Percentiles rank a stretch among this genome's conserved stretches.
These are phyloP conservation scores for Drechmeria coniospora DNA, from an alignment of 2,329 filamentous ascomycete species.

Conservation along the genomic window DNA sequence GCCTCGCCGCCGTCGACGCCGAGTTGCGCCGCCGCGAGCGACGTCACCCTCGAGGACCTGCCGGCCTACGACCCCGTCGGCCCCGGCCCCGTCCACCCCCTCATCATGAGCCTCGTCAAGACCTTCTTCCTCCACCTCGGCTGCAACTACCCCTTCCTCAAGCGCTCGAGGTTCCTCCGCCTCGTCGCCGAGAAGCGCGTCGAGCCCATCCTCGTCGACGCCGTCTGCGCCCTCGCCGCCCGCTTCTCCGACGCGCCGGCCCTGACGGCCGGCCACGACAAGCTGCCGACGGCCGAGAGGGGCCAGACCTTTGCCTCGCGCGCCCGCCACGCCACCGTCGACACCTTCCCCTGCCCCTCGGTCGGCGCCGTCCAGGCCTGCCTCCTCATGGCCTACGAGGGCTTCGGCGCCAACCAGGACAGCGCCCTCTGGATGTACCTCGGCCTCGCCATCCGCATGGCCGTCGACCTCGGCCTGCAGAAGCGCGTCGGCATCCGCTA, in stretches of 20 bases:
- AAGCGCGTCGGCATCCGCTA: constrained; percentile 61
- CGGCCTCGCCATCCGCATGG: constrained; percentile 73
- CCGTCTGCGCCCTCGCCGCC: constrained; percentile 68
- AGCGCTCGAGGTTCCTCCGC: constrained; percentile 54
- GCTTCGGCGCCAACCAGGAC: constrained; percentile 77
- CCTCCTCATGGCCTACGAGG: constrained; percentile 71
- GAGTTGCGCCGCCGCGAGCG: constrained; percentile 25
- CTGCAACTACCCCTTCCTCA: constrained; percentile 74
- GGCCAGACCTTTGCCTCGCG: constrained; percentile 67
- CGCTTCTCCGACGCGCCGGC: constrained; percentile 54
- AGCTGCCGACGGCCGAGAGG: constrained; percentile 46
- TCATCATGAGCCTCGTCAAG: constrained; percentile 64
- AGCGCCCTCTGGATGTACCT: constrained; percentile 91
- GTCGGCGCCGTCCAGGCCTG: constrained; percentile 75
- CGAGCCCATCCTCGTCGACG: constrained; percentile 74
- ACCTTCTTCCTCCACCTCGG: constrained; percentile 72
- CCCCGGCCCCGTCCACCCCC: constrained; percentile 50
- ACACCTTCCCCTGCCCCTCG: constrained; percentile 69
- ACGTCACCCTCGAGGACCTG: constrained; percentile 34
- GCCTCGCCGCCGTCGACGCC: constrained; percentile 31
- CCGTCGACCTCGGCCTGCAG: constrained; percentile 64
- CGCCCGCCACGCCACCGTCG: constrained; percentile 68
- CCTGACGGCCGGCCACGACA: constrained; percentile 31
- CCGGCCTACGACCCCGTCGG: constrained; percentile 68
- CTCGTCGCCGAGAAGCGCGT: constrained; percentile 67